A percentile compares a stretch with the other conserved stretches of the same genome.
These are phyloP conservation scores for Rhynchosporium graminicola DNA, from an alignment of 2,329 filamentous ascomycete species.

Conservation along the genomic window DNA sequence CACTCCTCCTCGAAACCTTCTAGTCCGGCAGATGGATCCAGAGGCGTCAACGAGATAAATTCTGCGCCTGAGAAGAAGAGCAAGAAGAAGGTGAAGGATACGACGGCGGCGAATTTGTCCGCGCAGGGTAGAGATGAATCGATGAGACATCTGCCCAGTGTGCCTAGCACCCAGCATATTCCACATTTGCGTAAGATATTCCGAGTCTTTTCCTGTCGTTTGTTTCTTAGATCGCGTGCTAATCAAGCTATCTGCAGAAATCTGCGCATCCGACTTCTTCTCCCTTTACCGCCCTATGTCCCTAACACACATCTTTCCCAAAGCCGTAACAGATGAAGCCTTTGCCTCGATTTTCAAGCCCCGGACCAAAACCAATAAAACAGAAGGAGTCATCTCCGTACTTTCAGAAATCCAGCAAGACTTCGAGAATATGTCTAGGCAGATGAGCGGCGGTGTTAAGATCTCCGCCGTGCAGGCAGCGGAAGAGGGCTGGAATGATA, in stretches of 20 bases:
- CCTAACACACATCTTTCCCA: slow-evolving; percentile 78
- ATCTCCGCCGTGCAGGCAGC: slow-evolving; percentile 28
- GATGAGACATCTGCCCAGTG: slow-evolving; percentile 65
- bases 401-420: slow-evolving; percentile 13
- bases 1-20: slow-evolving; percentile 44
- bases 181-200: slow-evolving; percentile 58
- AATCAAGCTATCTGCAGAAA: slow-evolving; percentile 56
- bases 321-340: slow-evolving; percentile 67
- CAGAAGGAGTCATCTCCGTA: slow-evolving; percentile 65
- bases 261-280: slow-evolving; percentile 90
- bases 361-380: slow-evolving; percentile 51
- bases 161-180: slow-evolving; percentile 74
- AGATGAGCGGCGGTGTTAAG: slow-evolving; percentile 48
- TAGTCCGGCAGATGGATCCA: slow-evolving; percentile 41
- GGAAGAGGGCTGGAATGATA: slow-evolving; percentile 32
- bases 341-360: slow-evolving; percentile 83
- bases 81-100: slow-evolving; percentile 59
- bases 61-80: slow-evolving; percentile 40
- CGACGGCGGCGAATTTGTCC: slow-evolving; percentile 40
- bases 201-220: not conserved
- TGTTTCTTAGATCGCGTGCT: not conserved
- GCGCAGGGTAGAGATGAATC: slow-evolving; percentile 46
- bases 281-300: slow-evolving; percentile 94
- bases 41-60: slow-evolving; percentile 32
- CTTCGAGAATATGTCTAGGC: slow-evolving; percentile 49